Evolutionary conservation across 768 basidiomycete genomes (phyloP), one percentile per base, ranked within the genome.

Genomic region (Tylopilus balloui): DNA sequence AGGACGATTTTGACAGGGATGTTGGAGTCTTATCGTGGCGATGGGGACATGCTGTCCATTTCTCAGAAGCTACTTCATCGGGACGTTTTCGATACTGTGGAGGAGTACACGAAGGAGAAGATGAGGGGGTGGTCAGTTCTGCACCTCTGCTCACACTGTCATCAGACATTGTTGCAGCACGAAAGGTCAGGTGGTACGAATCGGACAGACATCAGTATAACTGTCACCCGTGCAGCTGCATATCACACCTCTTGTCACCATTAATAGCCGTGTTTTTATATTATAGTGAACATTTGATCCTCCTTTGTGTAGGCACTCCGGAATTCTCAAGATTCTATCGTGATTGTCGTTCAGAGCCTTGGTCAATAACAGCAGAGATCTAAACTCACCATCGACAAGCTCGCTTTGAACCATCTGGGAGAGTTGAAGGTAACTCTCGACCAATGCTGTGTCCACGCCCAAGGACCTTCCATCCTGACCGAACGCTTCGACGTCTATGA

Each of bases 21-120:
- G 91, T 69, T 98, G 58, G 92, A 95, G 61, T 87, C 92, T 2
- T 98, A 97, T 70, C 82, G 86, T 32, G 82, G 87, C 4, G 94
- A 99, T 55, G 90, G 88, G 23, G 94, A 97, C 56, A 81, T 94
- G 76, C 72, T 98, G 21, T 69, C 75, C 36, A 92, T 95, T 58
- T 88, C 92, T 20, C 89, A 86, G 54, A 81, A 83, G 51, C 71
- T 98, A 38, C 73, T 93, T 36, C 79, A 87, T 53, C 78, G 86
- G 27, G 95, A 98, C 65, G 69, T 95, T 41, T 93, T 89, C 55
- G 80, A 83, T 47, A 78, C 78, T 0, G 72, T 94, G 39, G 80
- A 83, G 31, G 73, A 81, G 48, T 69, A 82, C 34, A 71, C 76
- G 11, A 73, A 69, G 37, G 82, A 82, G 58, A 79, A 82, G 46